Percentiles rank a stretch among this genome's conserved stretches.
Conservation (phyloP, 305 asterid genomes). For the Fraxinus sp. region DNA sequence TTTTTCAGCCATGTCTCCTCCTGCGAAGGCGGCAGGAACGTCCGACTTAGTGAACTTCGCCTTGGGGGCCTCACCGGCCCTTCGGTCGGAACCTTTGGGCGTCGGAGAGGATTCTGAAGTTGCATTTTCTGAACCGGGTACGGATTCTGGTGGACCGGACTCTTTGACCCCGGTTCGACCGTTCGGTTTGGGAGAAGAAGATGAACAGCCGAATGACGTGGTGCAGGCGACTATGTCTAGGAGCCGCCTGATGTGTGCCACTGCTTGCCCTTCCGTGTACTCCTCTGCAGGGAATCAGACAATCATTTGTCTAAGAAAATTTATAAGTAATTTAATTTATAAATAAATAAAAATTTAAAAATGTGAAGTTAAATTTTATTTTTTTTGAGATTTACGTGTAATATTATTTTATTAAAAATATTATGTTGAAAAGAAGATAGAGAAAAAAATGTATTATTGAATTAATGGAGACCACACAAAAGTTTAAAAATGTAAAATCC, state of each 20-base stretch:
- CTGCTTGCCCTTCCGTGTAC: conserved; percentile 65
- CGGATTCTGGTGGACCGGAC: conserved; percentile 29
- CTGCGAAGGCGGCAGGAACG: conserved; percentile 30
- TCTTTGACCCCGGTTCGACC: conserved; percentile 42
- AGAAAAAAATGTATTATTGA: no score
- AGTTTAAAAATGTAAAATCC: neutral
- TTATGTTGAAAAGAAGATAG: no score
- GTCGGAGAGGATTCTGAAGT: conserved; percentile 32
- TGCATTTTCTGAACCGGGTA: conserved; percentile 34
- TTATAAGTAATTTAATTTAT: no score
- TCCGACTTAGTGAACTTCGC: conserved; percentile 41
- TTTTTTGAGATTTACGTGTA: no score
- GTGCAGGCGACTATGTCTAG: conserved; percentile 72
- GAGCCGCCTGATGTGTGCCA: conserved; percentile 66
- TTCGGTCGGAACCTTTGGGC: conserved; percentile 39
- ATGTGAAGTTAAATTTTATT: no score
- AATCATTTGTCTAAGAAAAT: neutral
- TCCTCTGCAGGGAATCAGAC: conserved; percentile 49
- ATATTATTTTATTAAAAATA: no score
- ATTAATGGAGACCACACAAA: no score
- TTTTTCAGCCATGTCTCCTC: conserved; percentile 42
- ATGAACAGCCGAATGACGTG: conserved; percentile 60
- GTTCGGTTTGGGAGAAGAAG: conserved; percentile 46
- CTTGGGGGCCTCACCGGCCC: conserved; percentile 35
- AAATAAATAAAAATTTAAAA: no score